A percentile compares a stretch with the other conserved stretches of the same genome.
These are phyloP conservation scores for Sordaria brevicollis DNA, from an alignment of 495 filamentous ascomycete genomes.

Conservation along the genomic window DNA sequence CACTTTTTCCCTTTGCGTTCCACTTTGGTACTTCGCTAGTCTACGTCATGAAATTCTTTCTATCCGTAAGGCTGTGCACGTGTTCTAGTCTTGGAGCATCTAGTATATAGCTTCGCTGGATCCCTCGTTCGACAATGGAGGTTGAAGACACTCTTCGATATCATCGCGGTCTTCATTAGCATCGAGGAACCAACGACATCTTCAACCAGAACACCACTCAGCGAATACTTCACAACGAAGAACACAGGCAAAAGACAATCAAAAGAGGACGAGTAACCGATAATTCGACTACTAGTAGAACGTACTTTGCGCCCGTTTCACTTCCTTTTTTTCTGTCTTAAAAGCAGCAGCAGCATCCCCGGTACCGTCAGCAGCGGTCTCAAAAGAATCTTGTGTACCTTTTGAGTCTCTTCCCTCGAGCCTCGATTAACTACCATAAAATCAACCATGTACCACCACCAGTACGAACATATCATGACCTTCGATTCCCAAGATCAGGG, in stretches of 20 bases:
- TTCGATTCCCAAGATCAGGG: conserved; percentile 16
- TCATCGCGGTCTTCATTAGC: neutral
- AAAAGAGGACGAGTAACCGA: neutral
- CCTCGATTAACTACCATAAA: neutral
- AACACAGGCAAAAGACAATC: neutral
- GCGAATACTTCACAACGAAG: neutral
- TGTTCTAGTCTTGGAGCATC: neutral
- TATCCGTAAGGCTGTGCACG: neutral
- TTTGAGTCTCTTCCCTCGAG: neutral
- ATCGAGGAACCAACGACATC: neutral
- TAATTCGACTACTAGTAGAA: neutral
- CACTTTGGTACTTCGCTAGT: neutral
- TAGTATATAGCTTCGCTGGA: neutral
- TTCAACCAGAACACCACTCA: neutral
- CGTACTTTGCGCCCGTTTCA: neutral
- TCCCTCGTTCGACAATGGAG: neutral
- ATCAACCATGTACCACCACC: conserved; percentile 19
- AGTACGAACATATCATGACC: conserved; percentile 24
- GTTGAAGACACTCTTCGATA: neutral
- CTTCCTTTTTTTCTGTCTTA: neutral
- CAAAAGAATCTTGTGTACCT: too few species aligned
- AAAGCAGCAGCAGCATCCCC: neutral
- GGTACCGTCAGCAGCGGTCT: neutral
- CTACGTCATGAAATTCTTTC: neutral
- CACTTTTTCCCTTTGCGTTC: neutral